phyloP scores from a whole-genome alignment of 441 rosid genomes.

The Aquilaria agallochum region DNA sequence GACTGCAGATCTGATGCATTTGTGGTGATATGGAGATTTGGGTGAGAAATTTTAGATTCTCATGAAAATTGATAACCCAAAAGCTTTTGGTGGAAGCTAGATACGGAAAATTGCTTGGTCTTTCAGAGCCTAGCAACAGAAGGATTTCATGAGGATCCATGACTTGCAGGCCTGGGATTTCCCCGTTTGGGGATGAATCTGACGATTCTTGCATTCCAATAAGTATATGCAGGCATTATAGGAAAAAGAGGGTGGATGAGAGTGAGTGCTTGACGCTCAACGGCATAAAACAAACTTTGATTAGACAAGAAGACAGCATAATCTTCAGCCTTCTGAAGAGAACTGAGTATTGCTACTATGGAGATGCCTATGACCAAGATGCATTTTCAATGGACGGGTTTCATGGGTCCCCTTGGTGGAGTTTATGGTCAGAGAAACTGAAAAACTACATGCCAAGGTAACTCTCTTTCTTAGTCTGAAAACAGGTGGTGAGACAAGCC shows the following conservation, averaged over 20 bases:
- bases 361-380: constrained; percentile 68
- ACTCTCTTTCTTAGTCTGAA: background rate
- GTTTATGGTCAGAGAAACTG: constrained; percentile 80
- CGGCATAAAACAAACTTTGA: constrained; percentile 65
- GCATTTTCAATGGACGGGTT: constrained; percentile 74
- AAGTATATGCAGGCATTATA: constrained; percentile 13
- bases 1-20: no score
- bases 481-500: no score
- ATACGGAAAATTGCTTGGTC: no score
- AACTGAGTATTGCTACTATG: constrained; percentile 72
- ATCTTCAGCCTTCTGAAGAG: constrained; percentile 83
- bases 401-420: constrained; percentile 73
- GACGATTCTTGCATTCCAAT: no score
- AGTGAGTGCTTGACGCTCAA: constrained; percentile 77
- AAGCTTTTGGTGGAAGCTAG: no score
- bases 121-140: no score
- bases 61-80: no score
- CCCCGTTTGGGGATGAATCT: no score
- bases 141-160: no score
- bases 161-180: no score
- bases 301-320: constrained; percentile 94
- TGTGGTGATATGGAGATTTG: no score
- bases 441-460: constrained; percentile 85
- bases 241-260: constrained; percentile 61
- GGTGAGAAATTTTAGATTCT: no score